A percentile compares a stretch with the other conserved stretches of the same genome.
Evolutionary conservation across 2,329 filamentous ascomycete genomes (phyloP).

Genomic region (Didymella arachidicola): DNA sequence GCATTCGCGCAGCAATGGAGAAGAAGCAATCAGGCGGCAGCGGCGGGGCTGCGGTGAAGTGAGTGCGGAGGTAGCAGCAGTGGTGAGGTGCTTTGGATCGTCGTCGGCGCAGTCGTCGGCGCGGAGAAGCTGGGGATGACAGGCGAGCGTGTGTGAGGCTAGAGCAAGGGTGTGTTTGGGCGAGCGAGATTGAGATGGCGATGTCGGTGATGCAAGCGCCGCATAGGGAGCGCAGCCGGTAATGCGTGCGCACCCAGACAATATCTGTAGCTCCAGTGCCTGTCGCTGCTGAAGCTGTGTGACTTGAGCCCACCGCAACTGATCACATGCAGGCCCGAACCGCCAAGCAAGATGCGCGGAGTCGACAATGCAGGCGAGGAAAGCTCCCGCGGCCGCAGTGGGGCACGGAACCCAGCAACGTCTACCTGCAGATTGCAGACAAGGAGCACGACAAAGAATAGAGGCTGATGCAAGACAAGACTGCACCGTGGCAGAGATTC

Average conservation of each 20-base stretch:
- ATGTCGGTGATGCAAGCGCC: slow-evolving; percentile 25
- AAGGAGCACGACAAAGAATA: slow-evolving; percentile 1
- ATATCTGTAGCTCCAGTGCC: slow-evolving; percentile 28
- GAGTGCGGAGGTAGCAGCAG: slow-evolving; percentile 17
- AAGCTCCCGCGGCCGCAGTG: slow-evolving; percentile 16
- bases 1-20: slow-evolving; percentile 41
- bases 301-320: slow-evolving; percentile 34
- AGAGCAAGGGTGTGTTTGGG: slow-evolving; percentile 16
- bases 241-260: slow-evolving; percentile 34
- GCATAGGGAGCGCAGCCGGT: slow-evolving; percentile 21
- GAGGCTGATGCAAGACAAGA: slow-evolving; percentile 8
- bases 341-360: slow-evolving; percentile 31
- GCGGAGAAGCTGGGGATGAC: slow-evolving; percentile 23
- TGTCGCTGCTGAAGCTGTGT: slow-evolving; percentile 43
- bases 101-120: slow-evolving; percentile 20
- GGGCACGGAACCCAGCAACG: slow-evolving; percentile 13
- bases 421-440: slow-evolving; percentile 10
- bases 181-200: slow-evolving; percentile 13
- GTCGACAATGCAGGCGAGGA: slow-evolving; percentile 19
- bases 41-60: slow-evolving; percentile 26
- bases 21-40: slow-evolving; percentile 12
- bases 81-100: slow-evolving; percentile 19
- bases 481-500: slow-evolving; percentile 9
- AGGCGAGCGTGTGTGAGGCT: slow-evolving; percentile 8
- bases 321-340: slow-evolving; percentile 45